Evolutionary conservation across 2,329 filamentous ascomycete species (phyloP), one percentile per base, ranked within the genome.

Genomic region (Fusarium denticulatum): DNA sequence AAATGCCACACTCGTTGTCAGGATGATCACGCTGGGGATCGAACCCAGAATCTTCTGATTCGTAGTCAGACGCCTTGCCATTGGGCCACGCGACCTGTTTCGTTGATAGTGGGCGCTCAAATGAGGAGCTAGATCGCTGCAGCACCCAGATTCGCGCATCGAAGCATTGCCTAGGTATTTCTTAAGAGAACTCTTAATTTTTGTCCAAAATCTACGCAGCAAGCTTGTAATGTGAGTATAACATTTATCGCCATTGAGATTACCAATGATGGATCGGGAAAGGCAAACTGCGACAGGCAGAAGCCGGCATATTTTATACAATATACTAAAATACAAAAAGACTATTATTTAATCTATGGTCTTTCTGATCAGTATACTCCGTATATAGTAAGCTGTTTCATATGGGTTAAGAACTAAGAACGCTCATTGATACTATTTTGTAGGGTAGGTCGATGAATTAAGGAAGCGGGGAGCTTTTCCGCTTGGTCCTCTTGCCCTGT

Each of bases 31-130:
- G 68, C 61, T 71, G 61, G 68, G 68, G 68, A 71, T 71, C 68
- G 68, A 71, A 71, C 68, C 68, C 67, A 71, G 67, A 71, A 71
- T 71, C 67, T 71, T 71, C 68, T 71, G 68, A 71, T 71, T 71
- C 68, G 68, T 71, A 71, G 68, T 71, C 68, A 71, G 68, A 71
- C 67, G 68, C 68, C 68, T 71, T 71, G 68, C 67, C 67, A 69
- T 69, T 69, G 67, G 67, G 67, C 67, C 67, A 69, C 67, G 67
- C 67, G 67, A 69, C 67, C 67, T 46, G 5, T 20, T 69, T 69
- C 5, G 0, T 16, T 70, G 30, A 20, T 9, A 3, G 0, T 7
- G 9, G 11, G 2, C 6, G 16, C 30, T 16, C 26, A 26, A 32
- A 45, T 39, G 12, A n/a, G 13, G 10, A 7, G 0, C 36, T 66